These are phyloP conservation scores for Penicillium aurantiogriseum DNA, from an alignment of 2,329 filamentous ascomycete genomes.

Conservation along the genomic window DNA sequence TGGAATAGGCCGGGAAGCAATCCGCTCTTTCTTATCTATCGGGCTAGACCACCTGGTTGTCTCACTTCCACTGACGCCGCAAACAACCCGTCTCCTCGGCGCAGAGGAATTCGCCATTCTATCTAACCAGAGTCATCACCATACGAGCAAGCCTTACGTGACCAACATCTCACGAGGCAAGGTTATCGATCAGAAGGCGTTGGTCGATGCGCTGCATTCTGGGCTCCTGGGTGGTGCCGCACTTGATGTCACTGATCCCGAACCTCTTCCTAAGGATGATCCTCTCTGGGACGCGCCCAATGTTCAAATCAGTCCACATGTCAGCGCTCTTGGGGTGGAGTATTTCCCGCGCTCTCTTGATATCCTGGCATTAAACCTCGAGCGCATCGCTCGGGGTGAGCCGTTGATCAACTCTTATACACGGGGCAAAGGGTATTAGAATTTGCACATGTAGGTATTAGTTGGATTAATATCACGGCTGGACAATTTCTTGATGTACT, in stretches of 20 bases:
- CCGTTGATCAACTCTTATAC: slow-evolving; percentile 62
- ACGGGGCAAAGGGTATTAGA: slow-evolving; percentile 60
- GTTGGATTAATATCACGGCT: neutral
- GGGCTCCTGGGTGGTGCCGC: slow-evolving; percentile 64
- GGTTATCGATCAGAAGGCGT: slow-evolving; percentile 60
- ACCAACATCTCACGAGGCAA: slow-evolving; percentile 69
- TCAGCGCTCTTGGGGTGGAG: slow-evolving; percentile 54
- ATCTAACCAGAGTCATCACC: slow-evolving; percentile 27
- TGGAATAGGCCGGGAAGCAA: slow-evolving; percentile 51
- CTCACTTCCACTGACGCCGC: slow-evolving; percentile 55
- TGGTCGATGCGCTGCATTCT: slow-evolving; percentile 60
- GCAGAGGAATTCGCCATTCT: slow-evolving; percentile 56
- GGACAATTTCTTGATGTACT: neutral
- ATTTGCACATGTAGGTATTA: neutral
- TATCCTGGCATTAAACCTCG: slow-evolving; percentile 59
- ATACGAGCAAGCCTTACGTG: slow-evolving; percentile 56
- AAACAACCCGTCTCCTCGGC: slow-evolving; percentile 57
- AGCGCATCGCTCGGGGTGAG: slow-evolving; percentile 52
- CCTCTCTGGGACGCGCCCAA: slow-evolving; percentile 69
- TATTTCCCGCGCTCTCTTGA: slow-evolving; percentile 59
- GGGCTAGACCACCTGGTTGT: slow-evolving; percentile 59
- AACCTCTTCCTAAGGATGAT: slow-evolving; percentile 68
- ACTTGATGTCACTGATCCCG: slow-evolving; percentile 76
- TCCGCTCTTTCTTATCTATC: slow-evolving; percentile 55
- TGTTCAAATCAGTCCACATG: slow-evolving; percentile 66